Conservation (phyloP, 257 asterid genomes). For the Paulownia fortunei region DNA sequence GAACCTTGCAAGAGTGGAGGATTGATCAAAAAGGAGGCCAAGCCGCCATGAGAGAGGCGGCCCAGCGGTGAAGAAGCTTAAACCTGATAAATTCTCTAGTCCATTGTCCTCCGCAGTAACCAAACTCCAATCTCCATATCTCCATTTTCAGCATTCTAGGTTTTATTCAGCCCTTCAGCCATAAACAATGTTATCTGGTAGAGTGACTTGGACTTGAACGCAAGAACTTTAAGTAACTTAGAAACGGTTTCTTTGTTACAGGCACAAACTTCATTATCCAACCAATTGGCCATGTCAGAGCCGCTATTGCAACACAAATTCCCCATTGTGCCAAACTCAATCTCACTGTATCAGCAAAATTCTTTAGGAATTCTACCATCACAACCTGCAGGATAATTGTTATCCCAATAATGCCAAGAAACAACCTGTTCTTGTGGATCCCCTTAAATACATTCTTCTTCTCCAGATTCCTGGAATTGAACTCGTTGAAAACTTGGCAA, state of each 20-base stretch:
- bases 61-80: no score
- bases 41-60: no score
- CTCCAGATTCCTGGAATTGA: constrained; percentile 56
- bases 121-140: no score
- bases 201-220: background rate
- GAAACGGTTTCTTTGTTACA: constrained; percentile 38
- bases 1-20: no score
- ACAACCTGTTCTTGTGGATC: constrained; percentile 47
- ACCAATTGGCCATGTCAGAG: constrained; percentile 55
- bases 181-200: background rate
- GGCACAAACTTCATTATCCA: constrained; percentile 60
- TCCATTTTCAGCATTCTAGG: background rate
- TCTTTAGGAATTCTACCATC: constrained; percentile 59
- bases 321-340: constrained; percentile 57
- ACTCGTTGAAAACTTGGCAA: constrained; percentile 65
- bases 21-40: no score
- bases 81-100: no score
- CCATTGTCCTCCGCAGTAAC: no score
- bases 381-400: constrained; percentile 53
- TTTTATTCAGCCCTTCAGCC: no score
- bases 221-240: constrained; percentile 28
- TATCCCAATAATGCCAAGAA: constrained; percentile 52
- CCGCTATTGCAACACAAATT: constrained; percentile 53
- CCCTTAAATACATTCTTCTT: constrained; percentile 58
- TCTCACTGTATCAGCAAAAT: constrained; percentile 57